Evolutionary conservation across 345 rosid genomes (phyloP).

Genomic region (Melastoma malabathricum): DNA sequence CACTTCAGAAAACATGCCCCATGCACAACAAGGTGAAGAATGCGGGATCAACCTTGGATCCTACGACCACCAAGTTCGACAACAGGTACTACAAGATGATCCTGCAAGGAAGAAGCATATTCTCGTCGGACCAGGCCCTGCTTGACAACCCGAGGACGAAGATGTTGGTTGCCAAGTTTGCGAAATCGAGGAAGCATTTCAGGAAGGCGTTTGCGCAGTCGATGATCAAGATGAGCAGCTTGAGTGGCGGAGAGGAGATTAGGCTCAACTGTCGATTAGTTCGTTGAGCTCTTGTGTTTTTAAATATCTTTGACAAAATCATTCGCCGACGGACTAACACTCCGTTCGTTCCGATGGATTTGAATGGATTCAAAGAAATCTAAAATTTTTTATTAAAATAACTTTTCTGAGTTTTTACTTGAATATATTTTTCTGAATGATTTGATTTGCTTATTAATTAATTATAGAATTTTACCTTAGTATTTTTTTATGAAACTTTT

Average conservation of each 20-base stretch:
- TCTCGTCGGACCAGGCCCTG: conserved; percentile 73
- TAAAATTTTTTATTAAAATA: too few species aligned
- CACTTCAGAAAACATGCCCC: conserved; percentile 39
- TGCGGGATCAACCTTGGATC: conserved; percentile 60
- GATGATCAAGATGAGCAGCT: conserved; percentile 83
- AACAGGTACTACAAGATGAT: conserved; percentile 60
- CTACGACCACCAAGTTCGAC: conserved; percentile 36
- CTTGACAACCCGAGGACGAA: conserved; percentile 32
- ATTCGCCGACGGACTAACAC: too few species aligned
- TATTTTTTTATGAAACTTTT: too few species aligned
- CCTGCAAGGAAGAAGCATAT: conserved; percentile 47
- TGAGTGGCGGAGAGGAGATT: conserved; percentile 58
- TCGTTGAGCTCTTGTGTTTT: conserved; percentile 7
- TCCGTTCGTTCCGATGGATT: too few species aligned
- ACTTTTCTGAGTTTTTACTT: too few species aligned
- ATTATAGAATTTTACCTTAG: too few species aligned
- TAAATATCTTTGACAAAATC: too few species aligned
- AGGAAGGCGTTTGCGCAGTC: conserved; percentile 55
- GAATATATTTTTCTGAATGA: too few species aligned
- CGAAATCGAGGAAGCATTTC: conserved; percentile 28
- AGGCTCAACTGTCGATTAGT: conserved; percentile 55
- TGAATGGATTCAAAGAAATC: too few species aligned
- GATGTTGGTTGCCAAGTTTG: conserved; percentile 43
- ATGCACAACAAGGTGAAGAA: conserved; percentile 42
- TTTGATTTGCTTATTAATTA: too few species aligned